phyloP scores from a whole-genome alignment of 768 basidiomycete genomes.

The Suillus sp. region DNA sequence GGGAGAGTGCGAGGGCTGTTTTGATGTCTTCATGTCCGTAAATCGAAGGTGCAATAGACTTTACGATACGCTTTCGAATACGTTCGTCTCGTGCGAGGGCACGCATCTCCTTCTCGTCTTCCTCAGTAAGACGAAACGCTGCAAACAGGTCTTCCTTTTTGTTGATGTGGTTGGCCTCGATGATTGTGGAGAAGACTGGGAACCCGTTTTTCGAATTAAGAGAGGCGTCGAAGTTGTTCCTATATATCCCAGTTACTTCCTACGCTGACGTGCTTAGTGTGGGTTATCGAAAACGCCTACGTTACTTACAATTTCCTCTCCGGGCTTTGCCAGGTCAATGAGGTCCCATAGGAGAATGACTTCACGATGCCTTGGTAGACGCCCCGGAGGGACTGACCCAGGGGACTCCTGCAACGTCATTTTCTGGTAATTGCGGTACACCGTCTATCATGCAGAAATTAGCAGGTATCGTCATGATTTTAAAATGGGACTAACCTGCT shows the following conservation, averaged over 20 bases:
- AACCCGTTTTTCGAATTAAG: slow-evolving; percentile 99
- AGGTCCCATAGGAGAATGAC: slow-evolving; percentile 97
- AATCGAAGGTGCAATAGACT: slow-evolving; percentile 98
- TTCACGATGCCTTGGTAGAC: slow-evolving; percentile 94
- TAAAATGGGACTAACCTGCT: slow-evolving; percentile 63
- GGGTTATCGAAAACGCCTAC: background rate
- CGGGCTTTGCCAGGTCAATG: slow-evolving; percentile 97
- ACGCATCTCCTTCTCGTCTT: slow-evolving; percentile 93
- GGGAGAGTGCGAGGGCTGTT: slow-evolving; percentile 91
- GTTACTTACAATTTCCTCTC: slow-evolving; percentile 88
- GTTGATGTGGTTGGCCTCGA: slow-evolving; percentile 98
- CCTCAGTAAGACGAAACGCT: slow-evolving; percentile 96
- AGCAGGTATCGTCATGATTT: background rate
- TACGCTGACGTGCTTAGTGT: slow-evolving; percentile 34
- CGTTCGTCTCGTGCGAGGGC: slow-evolving; percentile 87
- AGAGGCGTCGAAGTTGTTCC: slow-evolving; percentile 98
- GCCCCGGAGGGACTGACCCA: slow-evolving; percentile 96
- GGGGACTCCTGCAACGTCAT: slow-evolving; percentile 99
- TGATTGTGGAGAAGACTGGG: slow-evolving; percentile 97
- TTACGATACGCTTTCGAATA: slow-evolving; percentile 95
- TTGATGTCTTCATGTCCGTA: slow-evolving; percentile 99
- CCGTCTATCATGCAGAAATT: slow-evolving; percentile 58
- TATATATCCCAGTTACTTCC: slow-evolving; percentile 98
- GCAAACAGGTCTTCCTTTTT: slow-evolving; percentile 99
- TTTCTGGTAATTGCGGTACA: slow-evolving; percentile 98